Percentiles rank a stretch among this genome's conserved stretches.
phyloP scores from a whole-genome alignment of 257 asterid species.

The Solanum habrochaites region DNA sequence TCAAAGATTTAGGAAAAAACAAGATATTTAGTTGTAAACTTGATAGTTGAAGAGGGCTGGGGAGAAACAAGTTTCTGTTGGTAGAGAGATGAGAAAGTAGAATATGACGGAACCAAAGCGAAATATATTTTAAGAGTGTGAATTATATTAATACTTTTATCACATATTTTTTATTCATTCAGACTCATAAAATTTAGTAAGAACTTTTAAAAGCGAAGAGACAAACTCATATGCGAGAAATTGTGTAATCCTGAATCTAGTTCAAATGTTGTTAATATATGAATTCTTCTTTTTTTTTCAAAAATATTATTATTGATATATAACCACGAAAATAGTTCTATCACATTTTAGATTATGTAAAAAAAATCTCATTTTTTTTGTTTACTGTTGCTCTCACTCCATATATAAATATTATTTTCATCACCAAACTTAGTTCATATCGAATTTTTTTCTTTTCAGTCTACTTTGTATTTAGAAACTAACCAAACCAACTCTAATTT shows the following conservation, averaged over 20 bases:
- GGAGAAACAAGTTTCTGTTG: neutral
- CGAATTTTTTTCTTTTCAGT: no score
- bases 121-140: neutral
- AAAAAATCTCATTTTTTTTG: no score
- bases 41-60: neutral
- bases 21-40: no score
- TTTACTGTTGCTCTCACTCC: no score
- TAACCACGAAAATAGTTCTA: no score
- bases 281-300: no score
- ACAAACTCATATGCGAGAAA: neutral
- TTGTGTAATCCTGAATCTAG: neutral
- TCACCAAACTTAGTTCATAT: neutral
- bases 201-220: neutral
- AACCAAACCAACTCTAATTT: neutral
- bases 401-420: neutral
- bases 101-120: neutral
- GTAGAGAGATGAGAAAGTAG: neutral
- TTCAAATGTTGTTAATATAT: neutral
- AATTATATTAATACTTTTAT: no score
- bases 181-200: neutral
- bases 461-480: no score
- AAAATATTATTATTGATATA: no score
- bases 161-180: neutral
- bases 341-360: no score
- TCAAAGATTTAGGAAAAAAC: no score